Evolutionary conservation across 495 filamentous ascomycete species (phyloP), one percentile per base, ranked within the genome.

Genomic region (Daldinia bambusicola): DNA sequence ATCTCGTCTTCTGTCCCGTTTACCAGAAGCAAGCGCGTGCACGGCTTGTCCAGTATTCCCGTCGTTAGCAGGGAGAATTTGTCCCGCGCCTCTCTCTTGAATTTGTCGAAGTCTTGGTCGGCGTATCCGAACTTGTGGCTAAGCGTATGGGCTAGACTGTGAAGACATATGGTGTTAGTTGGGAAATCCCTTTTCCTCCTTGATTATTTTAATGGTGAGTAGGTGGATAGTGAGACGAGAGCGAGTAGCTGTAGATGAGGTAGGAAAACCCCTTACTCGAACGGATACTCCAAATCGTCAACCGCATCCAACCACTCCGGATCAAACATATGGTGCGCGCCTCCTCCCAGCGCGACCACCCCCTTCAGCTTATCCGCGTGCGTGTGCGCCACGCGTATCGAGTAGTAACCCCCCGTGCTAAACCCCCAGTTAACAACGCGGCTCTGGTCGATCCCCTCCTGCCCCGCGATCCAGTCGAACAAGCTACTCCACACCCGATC

Each of bases 401-500:
- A 87, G 79, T 92, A 91, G 79, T 89, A 92, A 0, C 91, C 91
- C 22, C 91, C 91, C 0, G 88, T 90, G 66, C 87, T 90, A 63
- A 92, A 84, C 0, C 88, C 90, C 90, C 90, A 92, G 38, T 84
- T 84, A 5, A 85, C 79, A 12, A 92, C 71, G 37, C 81, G 84
- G 13, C 74, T 75, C 74, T 80, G 83, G 69, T 92, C 88, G 37
- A 93, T 82, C 2, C 36, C 32, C 1, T 79, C 75, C 50, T 85
- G 80, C 36, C 75, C 63, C 12, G 74, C 83, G 60, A 92, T 82
- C 82, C 87, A 92, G 37, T 89, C 85, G n/a, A 93, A 77, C 45
- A 93, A 74, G 50, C 84, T 89, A 4, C 75, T 75, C 89, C 89
- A 92, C 26, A 86, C 80, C 2, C 88, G 82, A 38, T 87, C 86